Evolutionary conservation across 129 eudicot species (phyloP).

Genomic region (Sambucus nigra): DNA sequence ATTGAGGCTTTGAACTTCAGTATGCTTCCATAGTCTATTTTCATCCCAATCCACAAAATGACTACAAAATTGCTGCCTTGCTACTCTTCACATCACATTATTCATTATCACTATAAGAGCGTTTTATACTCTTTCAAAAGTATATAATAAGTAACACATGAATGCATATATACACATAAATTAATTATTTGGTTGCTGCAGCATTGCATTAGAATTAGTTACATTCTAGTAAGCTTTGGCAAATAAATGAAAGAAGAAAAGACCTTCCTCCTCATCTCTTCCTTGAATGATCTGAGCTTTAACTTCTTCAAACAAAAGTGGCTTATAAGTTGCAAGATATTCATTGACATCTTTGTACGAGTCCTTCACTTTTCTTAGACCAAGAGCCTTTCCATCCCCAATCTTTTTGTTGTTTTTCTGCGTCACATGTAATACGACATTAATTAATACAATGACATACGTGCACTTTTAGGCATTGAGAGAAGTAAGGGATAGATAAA

Average conservation of each 20-base stretch:
- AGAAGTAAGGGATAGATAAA: not conserved
- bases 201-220: too few relatives aligned
- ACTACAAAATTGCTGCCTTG: too few relatives aligned
- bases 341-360: conserved; percentile 64
- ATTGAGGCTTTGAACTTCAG: too few relatives aligned
- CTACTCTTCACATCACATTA: too few relatives aligned
- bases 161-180: too few relatives aligned
- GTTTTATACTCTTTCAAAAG: too few relatives aligned
- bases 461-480: not conserved
- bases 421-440: conserved; percentile 4
- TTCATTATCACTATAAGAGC: too few relatives aligned
- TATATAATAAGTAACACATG: too few relatives aligned
- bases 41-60: too few relatives aligned
- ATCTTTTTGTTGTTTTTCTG: conserved; percentile 19
- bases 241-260: not conserved
- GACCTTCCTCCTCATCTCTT: conserved; percentile 63
- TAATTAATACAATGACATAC: not conserved
- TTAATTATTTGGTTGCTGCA: too few relatives aligned
- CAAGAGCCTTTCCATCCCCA: conserved; percentile 28
- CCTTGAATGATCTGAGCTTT: conserved; percentile 69
- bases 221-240: too few relatives aligned
- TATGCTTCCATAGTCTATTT: too few relatives aligned
- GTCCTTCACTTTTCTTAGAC: conserved; percentile 59
- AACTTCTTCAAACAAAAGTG: conserved; percentile 89
- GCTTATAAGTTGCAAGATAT: conserved; percentile 71